Evolutionary conservation across 2,329 filamentous ascomycete genomes (phyloP), one percentile per base, ranked within the genome.

Genomic region (Apiospora aurea): DNA sequence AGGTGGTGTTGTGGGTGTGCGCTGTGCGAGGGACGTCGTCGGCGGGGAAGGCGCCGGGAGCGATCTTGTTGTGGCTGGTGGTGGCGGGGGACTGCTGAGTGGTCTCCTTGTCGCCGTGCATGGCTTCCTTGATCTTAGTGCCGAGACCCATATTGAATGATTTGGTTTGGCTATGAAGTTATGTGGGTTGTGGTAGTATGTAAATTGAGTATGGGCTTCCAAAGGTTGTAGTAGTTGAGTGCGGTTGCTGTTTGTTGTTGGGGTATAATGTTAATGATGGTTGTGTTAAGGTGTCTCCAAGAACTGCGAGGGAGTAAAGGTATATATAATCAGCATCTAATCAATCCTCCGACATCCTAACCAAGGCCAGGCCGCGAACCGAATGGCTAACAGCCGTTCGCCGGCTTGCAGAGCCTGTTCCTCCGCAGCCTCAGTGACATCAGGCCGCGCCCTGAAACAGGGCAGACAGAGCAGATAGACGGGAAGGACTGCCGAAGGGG

Each of bases 61-160:
- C 70, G 43, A 70, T 74, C 47, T 43, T 49, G 4, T 69, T 72
- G 47, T 71, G 24, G 26, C 68, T 69, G 44, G 47, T 66, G n/a
- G 38, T 26, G 8, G 66, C 29, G 66, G 66, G 66, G 6, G 66
- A 67, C 11, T 47, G 38, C 8, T 6, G 34, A n/a, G 69, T 38
- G n/a, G 69, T 72, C 26, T 72, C 57, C 43, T 76, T 71, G 72
- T 77, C 75, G 69, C 73, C 70, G 14, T 71, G 69, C 16, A 77
- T 74, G 44, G 71, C 76, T 43, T 76, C 75, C 75, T 77, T 77
- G 71, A 77, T 75, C 69, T 77, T 77, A 46, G 72, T 67, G 49
- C 75, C 76, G 66, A 77, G 64, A 74, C 76, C 76, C 76, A 77
- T 77, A 49, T 41, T 75, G 57, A 41, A 64, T 38, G 29, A 64